Evolutionary conservation across 345 rosid species (phyloP).

Genomic region (Bretschneidera sinensis): DNA sequence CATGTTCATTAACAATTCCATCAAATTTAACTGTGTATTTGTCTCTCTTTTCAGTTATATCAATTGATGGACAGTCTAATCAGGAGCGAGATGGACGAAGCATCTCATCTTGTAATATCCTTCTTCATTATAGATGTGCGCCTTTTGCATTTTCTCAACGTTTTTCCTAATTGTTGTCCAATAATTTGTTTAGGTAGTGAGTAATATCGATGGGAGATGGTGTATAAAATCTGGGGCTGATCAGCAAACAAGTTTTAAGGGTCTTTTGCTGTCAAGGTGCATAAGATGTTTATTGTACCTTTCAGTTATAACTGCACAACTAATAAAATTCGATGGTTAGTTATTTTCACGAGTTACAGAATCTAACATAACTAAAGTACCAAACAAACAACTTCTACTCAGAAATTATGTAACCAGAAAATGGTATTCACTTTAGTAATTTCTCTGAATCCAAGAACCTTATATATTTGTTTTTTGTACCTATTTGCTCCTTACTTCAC

Average conservation of each 20-base stretch:
- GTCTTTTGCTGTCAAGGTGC: constrained; percentile 81
- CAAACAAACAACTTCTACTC: neutral
- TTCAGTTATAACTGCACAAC: neutral
- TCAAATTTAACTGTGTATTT: neutral
- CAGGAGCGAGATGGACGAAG: constrained; percentile 51
- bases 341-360: neutral
- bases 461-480: constrained; percentile 1
- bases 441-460: neutral
- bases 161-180: constrained; percentile 14
- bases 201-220: constrained; percentile 75
- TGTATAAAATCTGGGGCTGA: constrained; percentile 61
- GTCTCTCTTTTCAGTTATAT: constrained; percentile 50
- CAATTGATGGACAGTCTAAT: constrained; percentile 65
- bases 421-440: no score
- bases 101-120: constrained; percentile 47
- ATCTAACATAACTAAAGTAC: neutral
- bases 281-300: constrained; percentile 1
- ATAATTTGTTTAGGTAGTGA: constrained; percentile 46
- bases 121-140: neutral
- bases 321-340: no score
- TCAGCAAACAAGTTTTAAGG: constrained; percentile 44
- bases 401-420: neutral
- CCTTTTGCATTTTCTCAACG: constrained; percentile 16
- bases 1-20: neutral
- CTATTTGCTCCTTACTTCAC: neutral